These are phyloP conservation scores for Paecilomyces sp. DNA, from an alignment of 2,329 filamentous ascomycete species.

Conservation along the genomic window DNA sequence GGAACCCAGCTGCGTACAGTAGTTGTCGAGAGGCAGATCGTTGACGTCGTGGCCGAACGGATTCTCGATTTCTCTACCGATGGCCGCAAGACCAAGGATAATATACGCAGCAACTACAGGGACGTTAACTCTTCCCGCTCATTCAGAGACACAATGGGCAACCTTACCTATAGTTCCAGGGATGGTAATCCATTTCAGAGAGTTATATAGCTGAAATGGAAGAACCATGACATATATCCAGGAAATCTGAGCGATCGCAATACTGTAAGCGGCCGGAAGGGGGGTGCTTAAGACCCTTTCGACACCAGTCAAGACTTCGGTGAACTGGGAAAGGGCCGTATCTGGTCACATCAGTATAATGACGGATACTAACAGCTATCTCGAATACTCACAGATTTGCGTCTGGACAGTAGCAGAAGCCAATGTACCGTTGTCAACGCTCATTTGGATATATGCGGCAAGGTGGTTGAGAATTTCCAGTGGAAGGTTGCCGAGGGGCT, in stretches of 20 bases:
- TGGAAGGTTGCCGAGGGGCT: slow-evolving; percentile 74
- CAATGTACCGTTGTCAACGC: slow-evolving; percentile 41
- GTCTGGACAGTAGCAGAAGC: slow-evolving; percentile 27
- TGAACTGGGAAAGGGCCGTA: slow-evolving; percentile 56
- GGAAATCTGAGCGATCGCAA: slow-evolving; percentile 78
- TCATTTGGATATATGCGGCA: slow-evolving; percentile 56
- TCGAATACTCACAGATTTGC: slow-evolving; percentile 25
- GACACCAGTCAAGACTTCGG: slow-evolving; percentile 64
- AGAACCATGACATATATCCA: slow-evolving; percentile 76
- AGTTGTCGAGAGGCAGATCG: slow-evolving; percentile 68
- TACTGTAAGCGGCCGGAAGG: slow-evolving; percentile 73
- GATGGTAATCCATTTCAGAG: slow-evolving; percentile 67
- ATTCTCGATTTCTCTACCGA: slow-evolving; percentile 77
- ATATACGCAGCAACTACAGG: slow-evolving; percentile 61
- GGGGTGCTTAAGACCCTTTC: slow-evolving; percentile 78
- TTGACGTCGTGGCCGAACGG: slow-evolving; percentile 81
- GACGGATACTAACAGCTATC: not conserved
- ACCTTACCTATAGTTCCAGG: slow-evolving; percentile 57
- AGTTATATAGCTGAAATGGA: slow-evolving; percentile 67
- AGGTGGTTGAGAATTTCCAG: slow-evolving; percentile 73
- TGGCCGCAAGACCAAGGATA: slow-evolving; percentile 68
- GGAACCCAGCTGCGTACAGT: slow-evolving; percentile 64
- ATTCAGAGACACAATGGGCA: not conserved
- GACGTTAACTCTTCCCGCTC: not conserved
- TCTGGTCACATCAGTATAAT: slow-evolving; percentile 27